A percentile compares a stretch with the other conserved stretches of the same genome.
phyloP scores from a whole-genome alignment of 192 early-diverging fungal species.

The Borealophlyctis nickersoniae region DNA sequence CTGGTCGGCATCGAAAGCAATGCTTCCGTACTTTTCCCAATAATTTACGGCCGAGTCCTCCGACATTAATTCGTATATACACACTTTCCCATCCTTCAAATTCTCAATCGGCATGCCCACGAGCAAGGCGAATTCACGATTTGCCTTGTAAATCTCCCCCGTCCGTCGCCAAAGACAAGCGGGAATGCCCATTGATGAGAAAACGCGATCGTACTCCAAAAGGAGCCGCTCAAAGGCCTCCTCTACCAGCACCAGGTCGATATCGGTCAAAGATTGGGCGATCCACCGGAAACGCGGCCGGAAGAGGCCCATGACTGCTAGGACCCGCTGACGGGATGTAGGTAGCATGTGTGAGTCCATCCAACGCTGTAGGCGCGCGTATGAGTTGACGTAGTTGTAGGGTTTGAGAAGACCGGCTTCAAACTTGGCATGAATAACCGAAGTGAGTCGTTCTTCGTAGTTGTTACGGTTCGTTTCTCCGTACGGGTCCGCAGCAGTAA shows the following conservation, averaged over 20 bases:
- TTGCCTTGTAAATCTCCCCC: slow-evolving; percentile 95
- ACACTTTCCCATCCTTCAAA: slow-evolving; percentile 67
- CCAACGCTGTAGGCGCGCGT: slow-evolving; percentile 81
- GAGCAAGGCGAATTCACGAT: slow-evolving; percentile 89
- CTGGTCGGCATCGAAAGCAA: slow-evolving; percentile 94
- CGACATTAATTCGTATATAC: slow-evolving; percentile 69
- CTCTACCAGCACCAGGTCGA: slow-evolving; percentile 92
- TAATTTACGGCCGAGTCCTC: slow-evolving; percentile 96
- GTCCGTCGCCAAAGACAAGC: slow-evolving; percentile 95
- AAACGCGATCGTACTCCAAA: slow-evolving; percentile 93
- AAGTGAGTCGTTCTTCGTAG: slow-evolving; percentile 81
- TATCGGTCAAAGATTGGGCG: slow-evolving; percentile 86
- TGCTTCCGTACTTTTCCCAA: slow-evolving; percentile 98
- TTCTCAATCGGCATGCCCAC: slow-evolving; percentile 80
- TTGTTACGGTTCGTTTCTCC: slow-evolving; percentile 55
- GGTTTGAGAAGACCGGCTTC: slow-evolving; percentile 94
- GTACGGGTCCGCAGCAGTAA: slow-evolving; percentile 88
- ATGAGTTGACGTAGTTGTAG: slow-evolving; percentile 94
- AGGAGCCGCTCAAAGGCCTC: slow-evolving; percentile 93
- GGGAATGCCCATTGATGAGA: slow-evolving; percentile 91
- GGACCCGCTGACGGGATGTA: slow-evolving; percentile 69
- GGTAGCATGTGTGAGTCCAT: slow-evolving; percentile 86
- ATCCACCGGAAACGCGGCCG: slow-evolving; percentile 84
- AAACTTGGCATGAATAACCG: slow-evolving; percentile 92
- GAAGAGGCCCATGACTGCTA: slow-evolving; percentile 85